A percentile compares a stretch with the other conserved stretches of the same genome.
Evolutionary conservation across 768 basidiomycete species (phyloP).

Genomic region (Baorangia bicolor): DNA sequence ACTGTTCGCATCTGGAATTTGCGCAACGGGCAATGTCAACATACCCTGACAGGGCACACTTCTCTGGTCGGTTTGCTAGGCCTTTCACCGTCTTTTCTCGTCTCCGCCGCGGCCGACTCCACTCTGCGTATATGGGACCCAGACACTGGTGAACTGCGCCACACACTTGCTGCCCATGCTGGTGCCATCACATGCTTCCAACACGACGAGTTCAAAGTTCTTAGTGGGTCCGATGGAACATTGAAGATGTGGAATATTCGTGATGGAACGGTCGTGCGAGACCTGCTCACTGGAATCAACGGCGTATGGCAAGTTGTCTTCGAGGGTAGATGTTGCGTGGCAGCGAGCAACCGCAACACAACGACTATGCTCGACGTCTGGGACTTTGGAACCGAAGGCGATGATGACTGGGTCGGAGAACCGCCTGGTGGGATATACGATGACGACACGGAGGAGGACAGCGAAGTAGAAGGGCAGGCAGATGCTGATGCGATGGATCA

Average conservation of each 20-base stretch:
- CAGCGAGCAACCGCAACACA: conserved; percentile 82
- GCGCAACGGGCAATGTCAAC: conserved; percentile 73
- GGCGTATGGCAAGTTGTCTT: conserved; percentile 99
- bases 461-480: conserved; percentile 50
- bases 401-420: conserved; percentile 83
- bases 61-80: conserved; percentile 94
- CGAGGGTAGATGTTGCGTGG: conserved; percentile 91
- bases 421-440: conserved; percentile 75
- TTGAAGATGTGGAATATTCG: conserved; percentile 97
- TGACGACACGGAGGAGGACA: conserved; percentile 50
- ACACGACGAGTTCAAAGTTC: conserved; percentile 96
- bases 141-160: conserved; percentile 71
- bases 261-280: conserved; percentile 82
- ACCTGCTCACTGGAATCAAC: conserved; percentile 85
- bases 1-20: conserved; percentile 96
- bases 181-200: conserved; percentile 99
- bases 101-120: conserved; percentile 95
- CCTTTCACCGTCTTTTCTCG: conserved; percentile 84
- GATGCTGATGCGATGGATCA: conserved; percentile 77
- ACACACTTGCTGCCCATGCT: conserved; percentile 85
- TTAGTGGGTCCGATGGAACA: conserved; percentile 93
- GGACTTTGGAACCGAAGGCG: conserved; percentile 77
- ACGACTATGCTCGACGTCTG: conserved; percentile 83
- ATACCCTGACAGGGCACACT: conserved; percentile 86
- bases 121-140: conserved; percentile 96